Base-by-base conservation (phyloP, 495 filamentous ascomycete genomes). In the Sordaria brevicollis region DNA sequence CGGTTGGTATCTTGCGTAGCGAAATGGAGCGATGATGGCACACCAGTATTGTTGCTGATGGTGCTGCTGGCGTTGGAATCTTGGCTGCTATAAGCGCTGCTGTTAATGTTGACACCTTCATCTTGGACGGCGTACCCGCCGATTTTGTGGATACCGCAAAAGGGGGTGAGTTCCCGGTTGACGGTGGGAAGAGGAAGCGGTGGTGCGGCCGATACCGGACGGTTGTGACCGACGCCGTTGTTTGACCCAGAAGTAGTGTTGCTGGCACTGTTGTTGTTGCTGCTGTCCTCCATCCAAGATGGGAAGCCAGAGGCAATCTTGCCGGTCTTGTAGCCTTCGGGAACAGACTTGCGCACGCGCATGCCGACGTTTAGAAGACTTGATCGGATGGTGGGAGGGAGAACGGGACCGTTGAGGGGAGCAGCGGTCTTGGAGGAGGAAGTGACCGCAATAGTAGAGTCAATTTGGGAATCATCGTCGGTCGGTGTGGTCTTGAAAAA, bases 301-400 rank as follows among this genome's bases (percentile, higher is more conserved):
- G 75, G 73, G 70, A 84, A 83, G 69, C 74, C 76, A 49, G 73
- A 79, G 76, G 86, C 81, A 70, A 71, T 69, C 82, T 75, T 75
- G 71, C 86, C 85, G 13, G 91, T 94, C 81, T 94, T 96, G 83
- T 97, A 96, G 67, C 94, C 94, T 70, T 97, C 93, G 0, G 92
- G 91, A 4, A 98, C 89, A 10, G 90, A 89, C 80, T 98, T 97
- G 71, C 94, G 90, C 67, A 98, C 86, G 37, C 93, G 89, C 92
- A 97, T 96, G 73, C 94, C 94, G 67, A 98, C 94, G 70, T 85
- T 90, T 4, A 97, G 83, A 15, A 97, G 89, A 17, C 89, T 90
- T 17, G 92, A 83, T 78, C 95, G 92, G 29, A 96, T 84, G 25
- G 81, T 82, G 9, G 80, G 76, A 9, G 92, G 87, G 21, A 93